phyloP scores from a whole-genome alignment of 2,329 filamentous ascomycete genomes.

The Rutstroemia sydowiana region DNA sequence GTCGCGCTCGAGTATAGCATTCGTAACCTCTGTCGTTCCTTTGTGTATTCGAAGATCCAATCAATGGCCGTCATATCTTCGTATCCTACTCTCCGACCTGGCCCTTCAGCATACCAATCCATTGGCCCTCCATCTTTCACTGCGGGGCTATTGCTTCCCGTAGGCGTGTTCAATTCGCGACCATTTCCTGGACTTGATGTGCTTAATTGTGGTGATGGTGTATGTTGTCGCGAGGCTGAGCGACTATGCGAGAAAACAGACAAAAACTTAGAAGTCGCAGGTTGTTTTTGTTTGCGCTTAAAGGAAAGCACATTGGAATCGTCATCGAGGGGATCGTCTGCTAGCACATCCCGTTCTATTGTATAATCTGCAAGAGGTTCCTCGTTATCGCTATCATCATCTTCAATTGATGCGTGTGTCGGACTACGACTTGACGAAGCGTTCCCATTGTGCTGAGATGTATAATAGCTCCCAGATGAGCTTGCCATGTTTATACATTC shows the following conservation, averaged over 20 bases:
- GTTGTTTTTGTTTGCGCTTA: slow-evolving; percentile 56
- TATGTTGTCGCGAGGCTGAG: slow-evolving; percentile 18
- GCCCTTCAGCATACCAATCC: slow-evolving; percentile 89
- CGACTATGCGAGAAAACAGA: slow-evolving; percentile 20
- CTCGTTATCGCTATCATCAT: slow-evolving; percentile 37
- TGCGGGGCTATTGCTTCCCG: slow-evolving; percentile 9
- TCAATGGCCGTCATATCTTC: slow-evolving; percentile 96
- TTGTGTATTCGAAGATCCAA: slow-evolving; percentile 98
- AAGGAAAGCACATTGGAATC: slow-evolving; percentile 54
- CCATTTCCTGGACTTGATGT: slow-evolving; percentile 14
- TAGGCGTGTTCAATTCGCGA: slow-evolving; percentile 14
- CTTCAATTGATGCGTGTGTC: slow-evolving; percentile 17
- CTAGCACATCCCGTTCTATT: slow-evolving; percentile 36
- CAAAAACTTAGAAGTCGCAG: slow-evolving; percentile 21
- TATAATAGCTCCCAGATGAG: slow-evolving; percentile 23
- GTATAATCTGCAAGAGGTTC: slow-evolving; percentile 26
- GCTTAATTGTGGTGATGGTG: slow-evolving; percentile 21
- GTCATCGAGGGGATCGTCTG: slow-evolving; percentile 48
- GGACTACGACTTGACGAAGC: slow-evolving; percentile 23
- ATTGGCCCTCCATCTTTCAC: slow-evolving; percentile 42
- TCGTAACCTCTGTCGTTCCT: slow-evolving; percentile 84
- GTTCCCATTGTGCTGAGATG: slow-evolving; percentile 15
- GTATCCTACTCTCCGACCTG: slow-evolving; percentile 84
- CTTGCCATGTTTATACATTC: slow-evolving; percentile 29
- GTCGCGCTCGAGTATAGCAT: slow-evolving; percentile 61